Percentiles rank a stretch among this genome's conserved stretches.
Conservation (phyloP, 208 protist genomes). For the Leishmania amazonensis region DNA sequence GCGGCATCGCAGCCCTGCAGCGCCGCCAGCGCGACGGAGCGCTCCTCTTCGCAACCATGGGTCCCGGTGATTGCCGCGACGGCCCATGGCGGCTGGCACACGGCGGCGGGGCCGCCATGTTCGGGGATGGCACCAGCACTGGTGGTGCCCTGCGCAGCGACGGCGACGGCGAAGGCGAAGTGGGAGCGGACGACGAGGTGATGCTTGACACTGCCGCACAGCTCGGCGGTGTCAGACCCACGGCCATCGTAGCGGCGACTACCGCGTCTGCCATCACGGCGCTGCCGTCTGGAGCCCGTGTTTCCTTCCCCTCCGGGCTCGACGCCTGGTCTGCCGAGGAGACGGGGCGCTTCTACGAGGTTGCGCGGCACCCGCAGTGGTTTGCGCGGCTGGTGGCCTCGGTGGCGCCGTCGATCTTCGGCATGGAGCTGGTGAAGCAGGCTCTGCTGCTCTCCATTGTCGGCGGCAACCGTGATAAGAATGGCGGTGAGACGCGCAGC, state of each 20-base stretch:
- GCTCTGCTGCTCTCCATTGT: constrained; percentile 96
- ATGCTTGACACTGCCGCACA: not conserved
- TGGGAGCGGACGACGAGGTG: not conserved
- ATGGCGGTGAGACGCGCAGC: constrained; percentile 58
- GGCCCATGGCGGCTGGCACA: constrained; percentile 16
- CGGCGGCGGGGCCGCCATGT: not conserved
- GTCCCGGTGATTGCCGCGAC: constrained; percentile 7
- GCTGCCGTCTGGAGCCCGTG: not conserved
- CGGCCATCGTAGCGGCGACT: not conserved
- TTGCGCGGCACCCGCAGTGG: constrained; percentile 87
- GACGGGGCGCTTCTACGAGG: constrained; percentile 79
- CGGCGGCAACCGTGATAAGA: constrained; percentile 82
- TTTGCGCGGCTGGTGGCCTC: constrained; percentile 89
- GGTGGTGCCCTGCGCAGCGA: not conserved
- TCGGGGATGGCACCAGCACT: constrained; percentile 8
- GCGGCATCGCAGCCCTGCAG: constrained; percentile 11
- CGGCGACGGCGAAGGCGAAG: constrained; percentile 2
- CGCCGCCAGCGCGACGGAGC: constrained; percentile 14
- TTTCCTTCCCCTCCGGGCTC: not conserved
- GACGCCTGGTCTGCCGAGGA: constrained; percentile 61
- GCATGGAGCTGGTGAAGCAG: constrained; percentile 97
- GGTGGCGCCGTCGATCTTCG: constrained; percentile 98
- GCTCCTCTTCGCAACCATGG: constrained; percentile 1
- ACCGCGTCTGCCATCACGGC: not conserved
- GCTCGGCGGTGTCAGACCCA: not conserved